Percentiles rank a stretch among this genome's conserved stretches.
Conservation (phyloP, 805 yeast species). For the Yamadazyma paraphyllophila region DNA sequence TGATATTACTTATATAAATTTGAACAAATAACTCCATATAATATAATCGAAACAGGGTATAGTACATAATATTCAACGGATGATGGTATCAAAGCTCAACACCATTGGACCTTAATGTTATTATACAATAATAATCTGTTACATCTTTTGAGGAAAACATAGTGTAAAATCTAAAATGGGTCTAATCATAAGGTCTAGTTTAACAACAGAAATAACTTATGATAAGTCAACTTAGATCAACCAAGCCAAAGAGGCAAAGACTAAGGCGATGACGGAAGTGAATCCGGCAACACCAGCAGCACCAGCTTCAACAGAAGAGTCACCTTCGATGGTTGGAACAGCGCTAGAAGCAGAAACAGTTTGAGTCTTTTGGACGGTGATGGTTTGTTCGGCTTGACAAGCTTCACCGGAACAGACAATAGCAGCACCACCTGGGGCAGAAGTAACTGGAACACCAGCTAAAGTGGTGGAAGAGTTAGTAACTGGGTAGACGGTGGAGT, state of each 20-base stretch:
- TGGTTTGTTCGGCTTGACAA: slow-evolving; percentile 7
- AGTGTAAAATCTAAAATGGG: neutral
- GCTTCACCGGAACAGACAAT: slow-evolving; percentile 13
- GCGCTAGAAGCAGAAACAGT: slow-evolving; percentile 14
- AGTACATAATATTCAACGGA: slow-evolving; percentile 1
- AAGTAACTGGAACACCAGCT: slow-evolving; percentile 22
- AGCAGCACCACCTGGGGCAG: slow-evolving; percentile 13
- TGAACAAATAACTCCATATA: neutral
- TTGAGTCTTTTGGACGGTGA: slow-evolving; percentile 12
- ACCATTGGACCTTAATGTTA: neutral
- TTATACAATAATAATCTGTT: slow-evolving; percentile 1
- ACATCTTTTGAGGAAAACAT: neutral
- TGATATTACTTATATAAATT: neutral
- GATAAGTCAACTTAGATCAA: slow-evolving; percentile 4
- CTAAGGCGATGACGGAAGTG: slow-evolving; percentile 32
- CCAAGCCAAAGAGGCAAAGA: slow-evolving; percentile 29
- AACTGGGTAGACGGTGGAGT: slow-evolving; percentile 17
- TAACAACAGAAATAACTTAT: neutral
- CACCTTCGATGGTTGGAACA: slow-evolving; percentile 20
- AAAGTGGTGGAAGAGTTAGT: slow-evolving; percentile 14
- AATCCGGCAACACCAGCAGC: slow-evolving; percentile 27
- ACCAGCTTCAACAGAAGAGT: slow-evolving; percentile 24
- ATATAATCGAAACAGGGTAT: slow-evolving; percentile 1
- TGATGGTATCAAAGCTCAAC: neutral
- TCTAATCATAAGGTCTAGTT: neutral